Percentiles rank a stretch among this genome's conserved stretches.
Conservation (phyloP, 768 basidiomycete genomes). For the Arthromyces matolae region DNA sequence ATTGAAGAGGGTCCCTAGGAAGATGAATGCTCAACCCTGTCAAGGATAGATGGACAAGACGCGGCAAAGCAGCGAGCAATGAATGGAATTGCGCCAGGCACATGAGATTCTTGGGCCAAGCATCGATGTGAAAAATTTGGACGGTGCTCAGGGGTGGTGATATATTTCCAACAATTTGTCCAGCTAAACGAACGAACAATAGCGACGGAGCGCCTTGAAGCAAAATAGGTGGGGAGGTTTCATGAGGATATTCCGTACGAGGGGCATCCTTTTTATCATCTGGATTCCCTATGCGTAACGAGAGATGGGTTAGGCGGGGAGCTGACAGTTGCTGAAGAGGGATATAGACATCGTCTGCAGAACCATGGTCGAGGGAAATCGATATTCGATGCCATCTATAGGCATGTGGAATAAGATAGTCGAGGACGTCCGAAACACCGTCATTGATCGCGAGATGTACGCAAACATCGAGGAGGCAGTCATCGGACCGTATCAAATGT, state of each 20-base stretch:
- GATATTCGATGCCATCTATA: conserved; percentile 38
- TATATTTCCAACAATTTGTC: conserved; percentile 36
- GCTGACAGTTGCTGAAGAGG: conserved; percentile 24
- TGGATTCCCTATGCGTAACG: conserved; percentile 31
- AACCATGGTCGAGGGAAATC: conserved; percentile 22
- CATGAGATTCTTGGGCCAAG: conserved; percentile 33
- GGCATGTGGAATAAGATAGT: conserved; percentile 30
- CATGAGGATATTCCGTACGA: conserved; percentile 27
- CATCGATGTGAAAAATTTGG: conserved; percentile 43
- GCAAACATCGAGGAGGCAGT: conserved; percentile 35
- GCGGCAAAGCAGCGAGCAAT: conserved; percentile 31
- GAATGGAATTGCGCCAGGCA: conserved; percentile 32
- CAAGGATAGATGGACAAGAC: conserved; percentile 39
- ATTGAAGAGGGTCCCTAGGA: conserved; percentile 28
- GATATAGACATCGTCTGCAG: conserved; percentile 24
- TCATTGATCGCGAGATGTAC: conserved; percentile 25
- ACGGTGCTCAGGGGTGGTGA: conserved; percentile 34
- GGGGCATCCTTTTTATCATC: conserved; percentile 22
- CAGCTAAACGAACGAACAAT: conserved; percentile 39
- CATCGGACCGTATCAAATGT: conserved; percentile 35
- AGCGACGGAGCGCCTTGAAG: conserved; percentile 29
- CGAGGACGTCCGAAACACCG: conserved; percentile 26
- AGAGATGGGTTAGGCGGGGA: conserved; percentile 37
- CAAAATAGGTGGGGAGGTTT: conserved; percentile 29
- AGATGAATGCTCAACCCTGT: conserved; percentile 35